Evolutionary conservation across 139 green algal species (phyloP).

Genomic region (Eudorina sp.): DNA sequence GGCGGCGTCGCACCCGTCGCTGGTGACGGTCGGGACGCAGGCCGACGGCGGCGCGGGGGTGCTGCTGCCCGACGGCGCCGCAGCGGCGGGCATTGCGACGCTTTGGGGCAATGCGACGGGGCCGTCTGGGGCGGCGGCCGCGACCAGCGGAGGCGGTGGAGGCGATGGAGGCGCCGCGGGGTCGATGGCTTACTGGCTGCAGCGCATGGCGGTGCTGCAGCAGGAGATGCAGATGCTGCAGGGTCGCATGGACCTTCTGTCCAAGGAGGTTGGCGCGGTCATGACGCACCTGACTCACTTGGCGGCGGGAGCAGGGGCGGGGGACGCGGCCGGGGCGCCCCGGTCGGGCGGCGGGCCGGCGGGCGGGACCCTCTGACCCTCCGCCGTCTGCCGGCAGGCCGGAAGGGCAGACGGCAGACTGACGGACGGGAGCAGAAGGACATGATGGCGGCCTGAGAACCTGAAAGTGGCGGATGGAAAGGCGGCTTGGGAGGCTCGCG

Average conservation of each 20-base stretch:
- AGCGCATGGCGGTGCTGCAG: conserved; percentile 47
- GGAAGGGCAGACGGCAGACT: no score
- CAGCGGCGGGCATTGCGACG: no score
- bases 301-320: no score
- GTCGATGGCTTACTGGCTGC: background rate
- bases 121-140: background rate
- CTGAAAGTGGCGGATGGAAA: no score
- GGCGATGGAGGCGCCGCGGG: background rate
- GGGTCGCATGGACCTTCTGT: conserved; percentile 32
- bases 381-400: no score
- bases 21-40: background rate
- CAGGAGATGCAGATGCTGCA: conserved; percentile 45
- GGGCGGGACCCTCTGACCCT: no score
- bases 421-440: no score
- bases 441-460: no score
- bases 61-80: background rate
- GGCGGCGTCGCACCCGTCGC: background rate
- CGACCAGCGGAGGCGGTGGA: background rate
- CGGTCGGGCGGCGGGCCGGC: no score
- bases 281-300: conserved; percentile 7
- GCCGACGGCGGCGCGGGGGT: background rate
- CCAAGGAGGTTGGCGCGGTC: conserved; percentile 21
- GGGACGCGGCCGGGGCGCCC: no score
- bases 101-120: no score
- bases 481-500: no score